A percentile compares a stretch with the other conserved stretches of the same genome.
Conservation (phyloP, 352 stramenopile genomes). For the Globisporangium ultimum region DNA sequence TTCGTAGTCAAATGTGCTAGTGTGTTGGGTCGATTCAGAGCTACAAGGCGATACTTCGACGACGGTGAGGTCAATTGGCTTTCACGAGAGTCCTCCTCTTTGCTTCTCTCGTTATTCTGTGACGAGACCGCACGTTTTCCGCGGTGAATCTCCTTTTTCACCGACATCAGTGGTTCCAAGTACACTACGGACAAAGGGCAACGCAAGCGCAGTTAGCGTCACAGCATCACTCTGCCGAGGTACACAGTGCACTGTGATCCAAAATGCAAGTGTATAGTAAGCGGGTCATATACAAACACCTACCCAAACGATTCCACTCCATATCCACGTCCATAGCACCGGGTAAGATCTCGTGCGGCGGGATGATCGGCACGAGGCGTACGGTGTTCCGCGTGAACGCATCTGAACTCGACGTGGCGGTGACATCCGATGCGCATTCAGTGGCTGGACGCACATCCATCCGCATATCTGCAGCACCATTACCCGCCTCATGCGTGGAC, state of each 20-base stretch:
- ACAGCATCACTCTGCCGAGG: background rate
- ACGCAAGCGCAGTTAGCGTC: background rate
- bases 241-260: background rate
- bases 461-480: no score
- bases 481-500: no score
- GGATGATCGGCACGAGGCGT: constrained; percentile 22
- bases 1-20: background rate
- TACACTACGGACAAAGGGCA: constrained; percentile 25
- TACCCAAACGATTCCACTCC: constrained; percentile 32
- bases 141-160: constrained; percentile 39
- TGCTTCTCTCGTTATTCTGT: background rate
- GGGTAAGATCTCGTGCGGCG: constrained; percentile 11
- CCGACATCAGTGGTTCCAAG: constrained; percentile 29
- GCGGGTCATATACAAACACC: background rate
- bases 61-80: background rate
- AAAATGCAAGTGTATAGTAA: background rate
- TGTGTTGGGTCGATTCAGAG: background rate
- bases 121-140: constrained; percentile 18
- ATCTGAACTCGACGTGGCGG: background rate
- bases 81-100: background rate
- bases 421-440: background rate
- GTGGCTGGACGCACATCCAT: background rate
- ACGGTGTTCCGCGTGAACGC: background rate
- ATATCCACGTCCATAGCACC: constrained; percentile 24
- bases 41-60: constrained; percentile 7